Evolutionary conservation across 2,329 filamentous ascomycete species (phyloP).

Genomic region (Penicillium sp.): DNA sequence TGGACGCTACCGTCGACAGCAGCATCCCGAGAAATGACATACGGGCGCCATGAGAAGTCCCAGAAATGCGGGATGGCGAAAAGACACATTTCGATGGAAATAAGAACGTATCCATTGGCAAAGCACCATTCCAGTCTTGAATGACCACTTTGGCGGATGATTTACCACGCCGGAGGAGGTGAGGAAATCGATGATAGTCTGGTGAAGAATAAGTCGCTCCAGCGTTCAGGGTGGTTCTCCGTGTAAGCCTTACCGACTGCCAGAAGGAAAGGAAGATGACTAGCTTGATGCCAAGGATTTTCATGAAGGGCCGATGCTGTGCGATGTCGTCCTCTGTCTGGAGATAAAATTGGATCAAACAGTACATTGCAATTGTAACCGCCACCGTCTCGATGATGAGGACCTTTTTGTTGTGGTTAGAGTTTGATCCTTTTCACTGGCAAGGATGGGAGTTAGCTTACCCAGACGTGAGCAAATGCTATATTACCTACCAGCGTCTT

Average conservation of each 20-base stretch:
- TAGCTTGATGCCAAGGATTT: constrained; percentile 79
- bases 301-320: constrained; percentile 69
- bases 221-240: too few species aligned
- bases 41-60: constrained; percentile 73
- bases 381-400: constrained; percentile 67
- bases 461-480: constrained; percentile 77
- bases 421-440: not conserved
- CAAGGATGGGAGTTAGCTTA: constrained; percentile 31
- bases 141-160: constrained; percentile 63
- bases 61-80: constrained; percentile 76
- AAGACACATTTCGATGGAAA: constrained; percentile 77
- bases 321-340: constrained; percentile 67
- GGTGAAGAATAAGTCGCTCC: not conserved
- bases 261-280: constrained; percentile 85
- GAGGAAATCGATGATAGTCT: constrained; percentile 58
- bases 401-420: constrained; percentile 44
- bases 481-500: constrained; percentile 67
- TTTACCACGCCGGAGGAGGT: constrained; percentile 61
- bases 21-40: constrained; percentile 44
- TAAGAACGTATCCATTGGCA: constrained; percentile 64
- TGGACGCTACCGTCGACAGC: constrained; percentile 36
- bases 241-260: constrained; percentile 53
- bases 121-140: constrained; percentile 73
- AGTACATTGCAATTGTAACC: constrained; percentile 78
- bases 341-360: constrained; percentile 76